Percentiles rank a stretch among this genome's conserved stretches.
These are phyloP conservation scores for Nakaseomyces bracarensis DNA, from an alignment of 1,139 yeast genomes.

Conservation along the genomic window DNA sequence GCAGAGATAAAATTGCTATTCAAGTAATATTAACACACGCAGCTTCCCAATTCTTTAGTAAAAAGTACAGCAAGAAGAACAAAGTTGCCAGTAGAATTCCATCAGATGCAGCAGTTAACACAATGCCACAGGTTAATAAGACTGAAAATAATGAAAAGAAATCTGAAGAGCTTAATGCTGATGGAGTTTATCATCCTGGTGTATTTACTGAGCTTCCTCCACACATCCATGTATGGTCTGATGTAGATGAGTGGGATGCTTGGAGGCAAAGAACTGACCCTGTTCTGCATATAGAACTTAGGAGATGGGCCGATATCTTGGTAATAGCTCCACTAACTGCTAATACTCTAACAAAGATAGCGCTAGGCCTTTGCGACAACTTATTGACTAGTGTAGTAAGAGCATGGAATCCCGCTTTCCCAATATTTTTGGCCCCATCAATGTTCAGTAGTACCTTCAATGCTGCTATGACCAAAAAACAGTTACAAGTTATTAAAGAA, in stretches of 20 bases:
- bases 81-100: background rate
- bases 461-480: constrained; percentile 84
- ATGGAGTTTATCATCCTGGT: constrained; percentile 11
- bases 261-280: constrained; percentile 86
- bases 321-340: constrained; percentile 90
- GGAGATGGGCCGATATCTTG: constrained; percentile 92
- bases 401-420: constrained; percentile 86
- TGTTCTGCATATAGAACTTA: constrained; percentile 79
- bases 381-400: constrained; percentile 73
- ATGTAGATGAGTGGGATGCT: constrained; percentile 81
- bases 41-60: constrained; percentile 67
- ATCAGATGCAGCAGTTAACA: constrained; percentile 6
- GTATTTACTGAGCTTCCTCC: constrained; percentile 43
- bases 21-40: constrained; percentile 75
- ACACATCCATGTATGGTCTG: constrained; percentile 72
- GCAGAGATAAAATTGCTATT: constrained; percentile 58
- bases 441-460: constrained; percentile 96
- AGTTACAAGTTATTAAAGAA: constrained; percentile 50
- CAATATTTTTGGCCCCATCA: constrained; percentile 87
- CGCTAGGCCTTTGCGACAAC: constrained; percentile 88
- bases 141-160: constrained; percentile 6
- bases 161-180: background rate
- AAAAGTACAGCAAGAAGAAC: constrained; percentile 26
- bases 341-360: constrained; percentile 80
- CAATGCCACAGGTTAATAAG: background rate